Percentiles rank a stretch among this genome's conserved stretches.
phyloP scores from a whole-genome alignment of 2,329 filamentous ascomycete species.

The Uncinocarpus reesii region DNA sequence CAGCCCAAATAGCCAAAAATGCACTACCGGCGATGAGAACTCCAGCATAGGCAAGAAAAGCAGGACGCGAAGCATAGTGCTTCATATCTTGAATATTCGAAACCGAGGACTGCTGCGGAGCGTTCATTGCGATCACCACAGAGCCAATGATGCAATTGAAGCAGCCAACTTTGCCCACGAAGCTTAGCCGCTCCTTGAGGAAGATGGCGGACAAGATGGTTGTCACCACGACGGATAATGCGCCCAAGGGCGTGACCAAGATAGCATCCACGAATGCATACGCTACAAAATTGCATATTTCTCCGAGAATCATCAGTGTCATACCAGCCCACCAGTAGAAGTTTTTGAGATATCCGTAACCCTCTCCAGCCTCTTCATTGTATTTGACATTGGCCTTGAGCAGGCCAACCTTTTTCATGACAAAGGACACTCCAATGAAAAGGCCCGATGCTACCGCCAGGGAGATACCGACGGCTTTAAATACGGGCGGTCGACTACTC shows the following conservation, averaged over 20 bases:
- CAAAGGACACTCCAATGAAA: constrained; percentile 92
- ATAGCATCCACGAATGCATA: constrained; percentile 97
- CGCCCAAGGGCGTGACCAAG: constrained; percentile 82
- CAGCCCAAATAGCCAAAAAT: constrained; percentile 68
- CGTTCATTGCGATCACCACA: constrained; percentile 89
- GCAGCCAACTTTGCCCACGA: constrained; percentile 92
- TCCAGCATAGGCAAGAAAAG: constrained; percentile 75
- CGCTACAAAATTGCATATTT: constrained; percentile 93
- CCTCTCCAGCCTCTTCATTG: constrained; percentile 87
- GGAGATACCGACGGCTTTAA: constrained; percentile 77
- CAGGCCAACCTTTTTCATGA: constrained; percentile 86
- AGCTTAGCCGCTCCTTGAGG: constrained; percentile 85
- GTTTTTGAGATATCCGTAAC: constrained; percentile 95
- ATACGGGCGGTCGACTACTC: constrained; percentile 45
- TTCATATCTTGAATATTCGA: constrained; percentile 88
- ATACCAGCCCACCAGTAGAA: constrained; percentile 91
- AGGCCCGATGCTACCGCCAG: constrained; percentile 77
- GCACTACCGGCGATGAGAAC: constrained; percentile 64
- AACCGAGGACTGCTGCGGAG: constrained; percentile 74
- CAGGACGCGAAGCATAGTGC: constrained; percentile 70
- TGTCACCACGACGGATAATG: constrained; percentile 82
- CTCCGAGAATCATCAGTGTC: constrained; percentile 92
- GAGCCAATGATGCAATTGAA: constrained; percentile 91
- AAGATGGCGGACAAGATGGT: constrained; percentile 89
- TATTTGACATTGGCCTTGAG: constrained; percentile 93